Percentiles rank a stretch among this genome's conserved stretches.
Evolutionary conservation across 1,284 basidiomycete genomes (phyloP).

Genomic region (Entoloma clypeatum): DNA sequence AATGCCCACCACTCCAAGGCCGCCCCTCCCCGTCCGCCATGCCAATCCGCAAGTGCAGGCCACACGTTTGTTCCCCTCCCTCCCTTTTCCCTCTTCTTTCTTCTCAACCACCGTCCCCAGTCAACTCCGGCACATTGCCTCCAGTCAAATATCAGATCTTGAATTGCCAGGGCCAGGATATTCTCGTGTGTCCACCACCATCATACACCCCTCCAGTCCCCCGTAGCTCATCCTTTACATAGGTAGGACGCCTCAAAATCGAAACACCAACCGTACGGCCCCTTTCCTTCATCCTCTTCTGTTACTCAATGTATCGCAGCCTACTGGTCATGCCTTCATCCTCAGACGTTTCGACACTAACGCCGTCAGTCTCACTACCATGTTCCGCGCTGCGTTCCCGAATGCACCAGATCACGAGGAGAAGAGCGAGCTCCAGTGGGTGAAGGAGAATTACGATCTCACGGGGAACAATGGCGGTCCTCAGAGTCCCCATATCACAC

Average conservation of each 20-base stretch:
- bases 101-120: conserved; percentile 21
- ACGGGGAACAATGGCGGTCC: conserved; percentile 79
- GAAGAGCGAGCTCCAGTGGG: conserved; percentile 81
- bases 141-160: conserved; percentile 83
- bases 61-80: conserved; percentile 28
- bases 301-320: conserved; percentile 38
- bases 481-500: conserved; percentile 52
- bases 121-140: conserved; percentile 38
- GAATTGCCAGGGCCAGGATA: conserved; percentile 77
- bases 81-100: conserved; percentile 1
- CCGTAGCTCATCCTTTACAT: conserved; percentile 13
- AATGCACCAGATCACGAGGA: conserved; percentile 78
- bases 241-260: conserved; percentile 92
- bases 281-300: conserved; percentile 11
- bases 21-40: conserved; percentile 38
- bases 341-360: conserved; percentile 95
- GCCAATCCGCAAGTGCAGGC: conserved; percentile 36
- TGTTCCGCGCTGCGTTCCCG: conserved; percentile 97
- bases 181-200: conserved; percentile 56
- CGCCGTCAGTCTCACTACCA: conserved; percentile 92
- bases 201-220: conserved; percentile 6
- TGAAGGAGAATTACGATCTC: conserved; percentile 78
- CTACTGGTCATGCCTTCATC: conserved; percentile 85
- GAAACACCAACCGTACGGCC: conserved; percentile 69
- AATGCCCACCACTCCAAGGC: conserved; percentile 25